Base-by-base conservation (phyloP, 2,329 filamentous ascomycete species). In the Endocalyx cinctus region DNA sequence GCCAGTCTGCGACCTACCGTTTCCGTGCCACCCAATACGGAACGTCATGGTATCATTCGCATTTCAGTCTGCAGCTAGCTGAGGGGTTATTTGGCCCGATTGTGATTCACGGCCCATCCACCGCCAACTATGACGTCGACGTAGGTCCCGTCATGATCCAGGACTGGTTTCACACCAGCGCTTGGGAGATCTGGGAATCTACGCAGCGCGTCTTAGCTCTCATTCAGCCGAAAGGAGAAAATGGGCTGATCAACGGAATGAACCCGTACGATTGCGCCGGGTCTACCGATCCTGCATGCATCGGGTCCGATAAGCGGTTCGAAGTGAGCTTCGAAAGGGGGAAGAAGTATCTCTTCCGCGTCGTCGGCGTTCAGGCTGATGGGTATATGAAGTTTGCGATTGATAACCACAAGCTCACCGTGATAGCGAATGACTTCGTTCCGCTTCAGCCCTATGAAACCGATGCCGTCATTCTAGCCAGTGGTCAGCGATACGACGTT, bases 101-200 rank as follows among this genome's bases (percentile, higher is more conserved):
- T 27, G 57, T 79, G 7, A 72, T 81, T 40, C 62, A 77, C 34
- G 77, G 76, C 0, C 77, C 77, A 0, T 63, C 67, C 0, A 66
- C 67, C 2, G 59, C 64, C 14, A 63, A 73, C 42, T 80, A 79
- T 42, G 77, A 83, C 40, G 63, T 70, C 29, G 79, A 84, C 46
- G 58, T 81, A 0, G 79, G 79, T 3, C 54, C 68, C 14, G 45
- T 81, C 1, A 64, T 76, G 15, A 48, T 81, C 5, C 69, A 66
- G n/a, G 77, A 80, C 45, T 79, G 74, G 71, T 67, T 67, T 42
- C 68, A 72, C 36, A 37, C 41, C 7, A 60, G 58, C 1, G 54
- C 58, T 3, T 28, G 14, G 14, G 5, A n/a, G n/a, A 28, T 28
- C 13, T 28, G 27, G 27, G 14, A 16, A 16, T 28, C 14, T 17